Base-by-base conservation (phyloP, 306 rosid species). In the Glycine latifolia region DNA sequence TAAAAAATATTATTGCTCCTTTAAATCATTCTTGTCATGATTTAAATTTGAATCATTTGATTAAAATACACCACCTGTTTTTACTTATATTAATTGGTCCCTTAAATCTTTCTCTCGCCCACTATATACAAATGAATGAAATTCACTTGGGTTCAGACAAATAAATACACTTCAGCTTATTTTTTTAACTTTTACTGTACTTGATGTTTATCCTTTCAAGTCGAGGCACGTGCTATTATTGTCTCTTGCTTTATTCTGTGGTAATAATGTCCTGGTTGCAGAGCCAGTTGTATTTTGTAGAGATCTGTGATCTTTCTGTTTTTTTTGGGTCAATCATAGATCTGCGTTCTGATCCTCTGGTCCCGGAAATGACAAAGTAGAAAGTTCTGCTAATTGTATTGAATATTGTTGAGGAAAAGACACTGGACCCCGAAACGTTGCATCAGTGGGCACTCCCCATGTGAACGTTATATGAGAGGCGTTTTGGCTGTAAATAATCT, bases 361-460 rank as follows among this genome's bases (percentile, higher is more conserved):
- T 73, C 77, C 86, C 69, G 3, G 31, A 68, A 14, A 77, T 53
- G 75, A 78, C 59, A 67, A 75, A 43, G 79, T 26, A 55, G 61
- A 65, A 76, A 75, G 71, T 8, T 67, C 35, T 17, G 68, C 31
- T 4, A 4, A 4, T 4, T 37, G 53, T 10, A 4, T 69, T 69
- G 41, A 76, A 53, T 49, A 54, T 15, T 54, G 53, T 20, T 26
- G 71, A 75, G 31, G 31, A 26, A 26, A 26, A 26, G 31, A 26
- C 31, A 26, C 1, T 26, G 59, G 56, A 81, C 73, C 46, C 82
- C 48, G 0, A 8, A 87, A 68, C 86, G 88, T 87, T 86, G 78
- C 80, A 49, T 66, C 77, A 81, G 59, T 70, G 66, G 67, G 37
- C 48, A 55, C 77, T 37, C 3, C 37, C 59, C 90, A 84, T 84